phyloP scores from a whole-genome alignment of 352 stramenopile species.

The Globisporangium nodosum region DNA sequence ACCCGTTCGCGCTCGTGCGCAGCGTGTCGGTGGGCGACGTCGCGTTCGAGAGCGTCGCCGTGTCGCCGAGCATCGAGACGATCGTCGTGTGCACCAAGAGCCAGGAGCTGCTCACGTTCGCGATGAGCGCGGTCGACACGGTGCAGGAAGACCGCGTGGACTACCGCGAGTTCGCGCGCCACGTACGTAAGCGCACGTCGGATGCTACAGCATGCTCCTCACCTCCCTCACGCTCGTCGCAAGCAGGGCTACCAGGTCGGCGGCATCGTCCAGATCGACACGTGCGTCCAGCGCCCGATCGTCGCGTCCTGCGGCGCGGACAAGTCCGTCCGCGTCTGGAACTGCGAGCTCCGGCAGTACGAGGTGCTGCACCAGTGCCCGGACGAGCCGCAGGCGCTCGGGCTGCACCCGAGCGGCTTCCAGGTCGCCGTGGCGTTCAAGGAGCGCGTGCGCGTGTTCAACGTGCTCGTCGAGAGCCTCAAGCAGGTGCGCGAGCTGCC shows the following conservation, averaged over 20 bases:
- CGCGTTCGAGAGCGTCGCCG: constrained; percentile 62
- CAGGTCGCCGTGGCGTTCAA: constrained; percentile 74
- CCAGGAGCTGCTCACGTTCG: constrained; percentile 60
- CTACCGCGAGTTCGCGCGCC: constrained; percentile 49
- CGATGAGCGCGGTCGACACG: constrained; percentile 67
- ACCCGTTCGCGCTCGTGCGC: constrained; percentile 72
- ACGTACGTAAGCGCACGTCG: constrained; percentile 24
- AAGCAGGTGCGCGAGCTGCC: constrained; percentile 55
- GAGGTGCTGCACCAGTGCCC: constrained; percentile 56
- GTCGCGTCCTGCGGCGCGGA: constrained; percentile 79
- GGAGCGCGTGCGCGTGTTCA: constrained; percentile 68
- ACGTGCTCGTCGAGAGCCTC: constrained; percentile 63
- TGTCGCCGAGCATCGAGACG: constrained; percentile 62
- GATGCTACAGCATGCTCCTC: background rate
- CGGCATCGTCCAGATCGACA: constrained; percentile 65
- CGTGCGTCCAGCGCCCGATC: constrained; percentile 79
- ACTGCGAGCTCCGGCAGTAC: constrained; percentile 64
- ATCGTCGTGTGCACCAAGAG: constrained; percentile 61
- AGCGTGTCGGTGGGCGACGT: constrained; percentile 66
- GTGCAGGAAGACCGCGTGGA: constrained; percentile 72
- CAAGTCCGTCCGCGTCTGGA: constrained; percentile 86
- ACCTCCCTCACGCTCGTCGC: too few relatives aligned
- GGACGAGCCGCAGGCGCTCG: constrained; percentile 58
- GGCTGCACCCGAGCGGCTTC: constrained; percentile 66
- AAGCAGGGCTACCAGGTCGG: constrained; percentile 54